phyloP scores from a whole-genome alignment of 805 yeast genomes.

The Barnettozyma vustinii region DNA sequence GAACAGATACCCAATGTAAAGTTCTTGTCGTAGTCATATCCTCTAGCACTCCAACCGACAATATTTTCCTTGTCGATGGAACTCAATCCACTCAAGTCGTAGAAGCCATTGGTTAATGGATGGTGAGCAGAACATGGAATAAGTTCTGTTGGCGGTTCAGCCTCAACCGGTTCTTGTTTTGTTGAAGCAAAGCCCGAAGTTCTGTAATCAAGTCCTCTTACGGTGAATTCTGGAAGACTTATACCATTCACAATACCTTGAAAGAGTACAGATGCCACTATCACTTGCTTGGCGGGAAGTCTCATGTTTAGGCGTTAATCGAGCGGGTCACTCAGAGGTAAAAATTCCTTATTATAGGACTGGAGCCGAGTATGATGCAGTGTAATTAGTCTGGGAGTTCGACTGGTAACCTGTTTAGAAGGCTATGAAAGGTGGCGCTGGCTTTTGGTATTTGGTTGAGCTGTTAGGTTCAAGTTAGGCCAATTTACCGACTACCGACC shows the following conservation, averaged over 20 bases:
- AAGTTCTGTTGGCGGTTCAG: slow-evolving; percentile 8
- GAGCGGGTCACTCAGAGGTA: too few relatives aligned
- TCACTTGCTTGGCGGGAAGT: not conserved
- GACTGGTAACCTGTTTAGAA: too few relatives aligned
- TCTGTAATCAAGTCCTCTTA: not conserved
- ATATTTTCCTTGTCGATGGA: slow-evolving; percentile 21
- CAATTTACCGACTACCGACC: not conserved
- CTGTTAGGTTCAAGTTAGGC: not conserved
- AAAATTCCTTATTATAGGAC: not conserved
- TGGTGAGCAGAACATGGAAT: slow-evolving; percentile 40
- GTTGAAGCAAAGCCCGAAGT: not conserved
- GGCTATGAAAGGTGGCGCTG: not conserved
- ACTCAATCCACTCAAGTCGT: slow-evolving; percentile 27
- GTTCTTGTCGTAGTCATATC: slow-evolving; percentile 64
- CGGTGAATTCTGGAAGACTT: not conserved
- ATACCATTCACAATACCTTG: not conserved
- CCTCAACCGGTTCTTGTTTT: slow-evolving; percentile 6
- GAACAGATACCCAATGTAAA: slow-evolving; percentile 73
- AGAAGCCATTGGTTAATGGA: slow-evolving; percentile 36
- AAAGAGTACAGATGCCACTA: not conserved
- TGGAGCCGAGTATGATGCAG: not conserved
- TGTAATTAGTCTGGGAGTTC: not conserved
- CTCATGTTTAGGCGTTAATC: not conserved
- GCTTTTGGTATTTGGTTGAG: not conserved
- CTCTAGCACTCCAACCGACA: slow-evolving; percentile 60